phyloP scores from a whole-genome alignment of 495 filamentous ascomycete genomes.

The Penicillium ucsense region DNA sequence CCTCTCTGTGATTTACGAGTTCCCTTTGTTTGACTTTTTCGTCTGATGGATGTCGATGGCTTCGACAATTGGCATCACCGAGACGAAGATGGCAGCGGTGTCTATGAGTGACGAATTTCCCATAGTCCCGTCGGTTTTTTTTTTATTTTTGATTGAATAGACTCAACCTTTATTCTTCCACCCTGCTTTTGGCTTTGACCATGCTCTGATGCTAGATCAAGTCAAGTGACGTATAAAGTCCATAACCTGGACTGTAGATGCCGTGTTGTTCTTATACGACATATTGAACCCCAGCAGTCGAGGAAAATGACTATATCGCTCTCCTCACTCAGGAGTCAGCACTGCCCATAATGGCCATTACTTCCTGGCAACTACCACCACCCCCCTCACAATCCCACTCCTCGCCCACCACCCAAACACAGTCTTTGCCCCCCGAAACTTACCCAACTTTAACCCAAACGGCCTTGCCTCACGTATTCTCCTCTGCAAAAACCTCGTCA shows the following conservation, averaged over 20 bases:
- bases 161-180: not conserved
- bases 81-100: slow-evolving; percentile 3
- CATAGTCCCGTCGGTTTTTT: not conserved
- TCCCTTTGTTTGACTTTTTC: not conserved
- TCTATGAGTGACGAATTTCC: slow-evolving; percentile 6
- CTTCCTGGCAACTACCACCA: slow-evolving; percentile 35
- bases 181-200: not conserved
- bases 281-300: no score
- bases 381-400: slow-evolving; percentile 30
- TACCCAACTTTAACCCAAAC: slow-evolving; percentile 30
- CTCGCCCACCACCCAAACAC: slow-evolving; percentile 40
- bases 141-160: slow-evolving; percentile 1
- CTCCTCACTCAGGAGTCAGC: not conserved
- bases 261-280: no score
- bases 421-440: slow-evolving; percentile 22
- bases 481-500: slow-evolving; percentile 24
- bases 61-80: not conserved
- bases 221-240: no score
- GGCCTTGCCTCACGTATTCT: slow-evolving; percentile 18
- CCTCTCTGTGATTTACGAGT: no score
- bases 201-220: no score
- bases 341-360: not conserved
- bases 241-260: no score
- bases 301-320: no score
- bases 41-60: not conserved